A percentile compares a stretch with the other conserved stretches of the same genome.
These are phyloP conservation scores for Hydrangea macrophylla DNA, from an alignment of 148 eudicot species.

Conservation along the genomic window DNA sequence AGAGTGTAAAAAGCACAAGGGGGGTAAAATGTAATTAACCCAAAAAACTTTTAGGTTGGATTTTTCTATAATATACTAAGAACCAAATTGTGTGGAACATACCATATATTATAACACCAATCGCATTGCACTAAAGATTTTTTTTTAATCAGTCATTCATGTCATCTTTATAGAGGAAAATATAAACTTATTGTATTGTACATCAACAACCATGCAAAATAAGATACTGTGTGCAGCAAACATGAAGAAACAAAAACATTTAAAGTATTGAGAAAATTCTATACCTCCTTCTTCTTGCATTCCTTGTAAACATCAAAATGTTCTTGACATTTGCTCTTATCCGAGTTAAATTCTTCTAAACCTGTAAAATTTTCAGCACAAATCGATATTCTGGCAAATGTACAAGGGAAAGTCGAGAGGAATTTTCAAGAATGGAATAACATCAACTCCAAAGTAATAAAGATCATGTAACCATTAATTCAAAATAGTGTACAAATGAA, in stretches of 20 bases:
- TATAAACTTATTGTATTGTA: no score
- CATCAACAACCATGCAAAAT: neutral
- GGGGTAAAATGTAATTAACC: no score
- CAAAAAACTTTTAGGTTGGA: neutral
- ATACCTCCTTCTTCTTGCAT: slow-evolving; percentile 97
- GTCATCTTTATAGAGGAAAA: no score
- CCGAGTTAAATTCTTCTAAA: slow-evolving; percentile 61
- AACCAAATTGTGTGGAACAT: neutral
- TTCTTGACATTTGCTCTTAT: slow-evolving; percentile 92
- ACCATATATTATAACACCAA: neutral
- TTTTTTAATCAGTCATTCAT: no score
- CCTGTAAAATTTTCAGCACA: slow-evolving; percentile 39
- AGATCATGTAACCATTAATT: neutral
- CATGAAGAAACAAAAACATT: neutral
- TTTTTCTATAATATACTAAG: neutral
- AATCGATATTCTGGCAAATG: neutral
- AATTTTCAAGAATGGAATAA: neutral
- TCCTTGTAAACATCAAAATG: slow-evolving; percentile 94
- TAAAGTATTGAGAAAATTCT: neutral
- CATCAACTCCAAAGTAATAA: neutral
- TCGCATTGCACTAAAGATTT: no score
- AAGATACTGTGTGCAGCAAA: neutral
- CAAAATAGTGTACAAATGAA: neutral
- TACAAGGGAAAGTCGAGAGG: neutral
- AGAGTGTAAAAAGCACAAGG: no score